Percentiles rank a stretch among this genome's conserved stretches.
Evolutionary conservation across 139 green algal species (phyloP).

Genomic region (Chlamydomonas sphaeroides): DNA sequence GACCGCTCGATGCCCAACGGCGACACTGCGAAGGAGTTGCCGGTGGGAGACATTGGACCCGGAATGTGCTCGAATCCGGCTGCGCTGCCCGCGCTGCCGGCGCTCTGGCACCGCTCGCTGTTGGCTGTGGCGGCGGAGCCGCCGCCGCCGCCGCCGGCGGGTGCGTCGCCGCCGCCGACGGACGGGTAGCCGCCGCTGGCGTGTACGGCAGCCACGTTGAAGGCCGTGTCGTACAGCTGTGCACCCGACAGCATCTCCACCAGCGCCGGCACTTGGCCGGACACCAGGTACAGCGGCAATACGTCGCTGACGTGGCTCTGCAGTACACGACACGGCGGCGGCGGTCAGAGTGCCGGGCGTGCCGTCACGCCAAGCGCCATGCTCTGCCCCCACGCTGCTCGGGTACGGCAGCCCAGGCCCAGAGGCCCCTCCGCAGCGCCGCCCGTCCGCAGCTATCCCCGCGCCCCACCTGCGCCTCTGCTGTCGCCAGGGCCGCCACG

Average conservation of each 20-base stretch:
- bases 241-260: constrained; percentile 35
- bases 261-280: constrained; percentile 20
- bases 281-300: constrained; percentile 47
- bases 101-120: constrained; percentile 10
- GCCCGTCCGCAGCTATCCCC: too few species aligned
- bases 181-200: constrained; percentile 30
- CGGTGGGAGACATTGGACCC: too few species aligned
- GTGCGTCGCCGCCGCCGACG: neutral
- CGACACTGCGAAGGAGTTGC: too few species aligned
- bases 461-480: constrained; percentile 4
- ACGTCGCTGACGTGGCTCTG: constrained; percentile 36
- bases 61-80: too few species aligned
- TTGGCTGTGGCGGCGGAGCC: too few species aligned
- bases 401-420: too few species aligned
- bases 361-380: too few species aligned
- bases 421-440: too few species aligned
- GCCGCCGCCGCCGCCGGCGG: neutral
- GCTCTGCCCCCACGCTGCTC: too few species aligned
- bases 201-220: constrained; percentile 47
- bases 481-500: constrained; percentile 10
- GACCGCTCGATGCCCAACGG: too few species aligned
- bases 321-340: neutral
- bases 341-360: too few species aligned
- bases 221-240: constrained; percentile 34
- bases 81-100: neutral